phyloP scores from a whole-genome alignment of 495 filamentous ascomycete genomes.

The Tetracladium marchalianum region DNA sequence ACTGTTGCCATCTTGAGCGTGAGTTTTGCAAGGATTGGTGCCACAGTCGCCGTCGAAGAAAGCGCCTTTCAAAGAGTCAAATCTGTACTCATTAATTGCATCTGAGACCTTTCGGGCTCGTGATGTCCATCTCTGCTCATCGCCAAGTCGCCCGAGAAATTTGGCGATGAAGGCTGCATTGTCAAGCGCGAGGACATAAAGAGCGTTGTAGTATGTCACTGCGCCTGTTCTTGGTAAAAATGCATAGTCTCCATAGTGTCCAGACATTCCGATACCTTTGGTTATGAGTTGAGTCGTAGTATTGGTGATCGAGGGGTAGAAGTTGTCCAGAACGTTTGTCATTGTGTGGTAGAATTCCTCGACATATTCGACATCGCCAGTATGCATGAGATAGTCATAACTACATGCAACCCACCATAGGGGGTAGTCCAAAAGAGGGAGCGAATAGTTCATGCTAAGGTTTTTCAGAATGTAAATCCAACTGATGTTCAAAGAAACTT shows the following conservation, averaged over 20 bases:
- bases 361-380: slow-evolving; percentile 25
- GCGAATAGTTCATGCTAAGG: slow-evolving; percentile 29
- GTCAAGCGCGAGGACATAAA: slow-evolving; percentile 34
- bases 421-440: slow-evolving; percentile 36
- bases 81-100: slow-evolving; percentile 24
- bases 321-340: slow-evolving; percentile 28
- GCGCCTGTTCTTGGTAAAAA: slow-evolving; percentile 34
- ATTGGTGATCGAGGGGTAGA: slow-evolving; percentile 26
- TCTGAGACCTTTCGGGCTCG: slow-evolving; percentile 24
- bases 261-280: slow-evolving; percentile 21
- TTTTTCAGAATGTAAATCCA: not conserved
- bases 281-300: slow-evolving; percentile 25
- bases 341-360: slow-evolving; percentile 26
- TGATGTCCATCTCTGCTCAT: slow-evolving; percentile 26
- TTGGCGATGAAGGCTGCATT: slow-evolving; percentile 31
- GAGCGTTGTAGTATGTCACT: slow-evolving; percentile 37
- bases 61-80: slow-evolving; percentile 27
- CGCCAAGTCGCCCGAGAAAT: slow-evolving; percentile 16
- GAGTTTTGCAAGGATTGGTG: slow-evolving; percentile 20
- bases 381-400: slow-evolving; percentile 35
- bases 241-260: slow-evolving; percentile 37
- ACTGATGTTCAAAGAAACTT: slow-evolving; percentile 5
- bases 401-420: slow-evolving; percentile 35
- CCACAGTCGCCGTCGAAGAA: slow-evolving; percentile 28
- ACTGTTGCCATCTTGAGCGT: slow-evolving; percentile 38